Evolutionary conservation across 106 monocot genomes (phyloP), one percentile per base, ranked within the genome.

Genomic region (Dioscorea zingiberensis): DNA sequence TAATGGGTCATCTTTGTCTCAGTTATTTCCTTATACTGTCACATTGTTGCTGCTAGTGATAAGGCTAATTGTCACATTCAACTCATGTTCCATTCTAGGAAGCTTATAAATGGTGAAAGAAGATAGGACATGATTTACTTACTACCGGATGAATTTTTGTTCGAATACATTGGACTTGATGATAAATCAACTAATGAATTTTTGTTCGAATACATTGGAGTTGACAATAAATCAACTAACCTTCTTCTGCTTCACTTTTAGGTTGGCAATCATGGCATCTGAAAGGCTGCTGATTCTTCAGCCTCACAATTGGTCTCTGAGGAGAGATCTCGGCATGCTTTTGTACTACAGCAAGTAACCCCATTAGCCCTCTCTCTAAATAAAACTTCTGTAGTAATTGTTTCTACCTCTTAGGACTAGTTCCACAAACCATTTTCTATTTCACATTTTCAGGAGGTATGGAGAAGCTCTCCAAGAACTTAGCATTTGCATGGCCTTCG

Each of bases 401-500:
- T 14, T 62, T 62, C 61, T 26, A 30, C 30, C 28, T 62, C 19
- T 13, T 4, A 51, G 51, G 15, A 13, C 13, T 51, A 3, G 4
- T 9, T 51, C 14, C 51, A 13, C 15, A 15, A 4, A 29, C 2
- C 17, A n/a, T 28, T 7, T n/a, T 17, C 26, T 27, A 16, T 30
- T 25, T 27, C 16, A 9, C 17, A 16, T 23, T 48, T 54, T 30
- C 81, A 88, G 88, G 84, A 88, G 63, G 62, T 84, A 88, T 29
- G 81, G 27, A 48, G 88, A 88, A 70, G 84, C 88, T 21, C 78
- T 80, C 1, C 88, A 76, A 58, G 88, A 88, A 71, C 81, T 88
- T 2, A 88, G 88, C 78, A 88, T 88, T 10, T 88, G 88, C 51
- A 88, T 88, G 88, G 88, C 88, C 2, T 81, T 84, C 71, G 88